Evolutionary conservation across 2,329 filamentous ascomycete species (phyloP).

Genomic region (Aquanectria penicillioides): DNA sequence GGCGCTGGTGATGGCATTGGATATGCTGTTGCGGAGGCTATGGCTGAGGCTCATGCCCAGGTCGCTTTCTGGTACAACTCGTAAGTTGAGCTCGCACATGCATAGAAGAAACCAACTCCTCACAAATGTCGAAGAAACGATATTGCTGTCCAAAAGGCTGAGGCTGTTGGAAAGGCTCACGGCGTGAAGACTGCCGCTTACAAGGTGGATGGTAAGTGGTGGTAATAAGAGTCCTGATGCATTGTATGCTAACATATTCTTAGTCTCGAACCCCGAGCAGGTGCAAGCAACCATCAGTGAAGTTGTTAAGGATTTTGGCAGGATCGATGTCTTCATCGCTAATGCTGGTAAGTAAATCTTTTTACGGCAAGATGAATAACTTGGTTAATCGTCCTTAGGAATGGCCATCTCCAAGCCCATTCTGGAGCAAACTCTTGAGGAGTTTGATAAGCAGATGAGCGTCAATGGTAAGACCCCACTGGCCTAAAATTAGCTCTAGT

Average conservation of each 20-base stretch:
- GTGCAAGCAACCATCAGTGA: slow-evolving; percentile 28
- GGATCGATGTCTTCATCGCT: slow-evolving; percentile 39
- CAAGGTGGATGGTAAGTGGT: slow-evolving; percentile 52
- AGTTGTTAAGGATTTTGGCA: slow-evolving; percentile 38
- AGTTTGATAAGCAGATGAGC: slow-evolving; percentile 61
- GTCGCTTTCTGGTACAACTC: slow-evolving; percentile 50
- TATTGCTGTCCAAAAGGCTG: slow-evolving; percentile 48
- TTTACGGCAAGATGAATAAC: too few relatives aligned
- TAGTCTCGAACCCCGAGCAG: slow-evolving; percentile 52
- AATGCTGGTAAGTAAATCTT: too few relatives aligned
- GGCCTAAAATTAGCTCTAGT: background rate
- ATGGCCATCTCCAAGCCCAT: slow-evolving; percentile 65
- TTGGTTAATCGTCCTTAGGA: too few relatives aligned
- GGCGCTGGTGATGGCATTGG: slow-evolving; percentile 59
- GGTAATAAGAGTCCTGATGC: background rate
- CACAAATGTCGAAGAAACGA: slow-evolving; percentile 35
- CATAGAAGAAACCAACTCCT: too few relatives aligned
- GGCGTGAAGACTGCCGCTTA: slow-evolving; percentile 52
- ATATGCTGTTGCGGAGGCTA: slow-evolving; percentile 54
- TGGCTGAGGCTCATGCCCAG: slow-evolving; percentile 56
- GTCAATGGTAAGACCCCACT: slow-evolving; percentile 57
- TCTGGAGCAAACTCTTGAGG: slow-evolving; percentile 61
- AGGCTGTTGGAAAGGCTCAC: slow-evolving; percentile 46
- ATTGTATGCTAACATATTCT: background rate
- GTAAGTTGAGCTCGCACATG: slow-evolving; percentile 23